Conservation (phyloP, 495 filamentous ascomycete genomes). For the Aspergillus funiculosus region DNA sequence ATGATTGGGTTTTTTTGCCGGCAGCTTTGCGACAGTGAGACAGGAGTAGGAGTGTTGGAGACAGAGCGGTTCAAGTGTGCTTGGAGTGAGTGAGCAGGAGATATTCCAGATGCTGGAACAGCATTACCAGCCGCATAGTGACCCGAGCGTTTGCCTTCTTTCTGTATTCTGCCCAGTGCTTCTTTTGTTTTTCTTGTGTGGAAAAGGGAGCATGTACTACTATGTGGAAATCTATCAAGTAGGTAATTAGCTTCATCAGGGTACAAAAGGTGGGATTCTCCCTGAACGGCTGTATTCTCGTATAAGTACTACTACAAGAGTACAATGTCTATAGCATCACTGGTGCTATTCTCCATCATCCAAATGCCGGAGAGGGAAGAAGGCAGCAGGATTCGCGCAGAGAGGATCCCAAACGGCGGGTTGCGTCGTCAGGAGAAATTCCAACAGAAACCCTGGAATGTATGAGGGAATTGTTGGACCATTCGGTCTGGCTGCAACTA, state of each 20-base stretch:
- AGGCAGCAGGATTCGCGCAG: constrained; percentile 6
- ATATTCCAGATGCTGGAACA: too few relatives aligned
- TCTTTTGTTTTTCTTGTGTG: constrained; percentile 3
- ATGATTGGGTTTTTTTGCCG: constrained; percentile 1
- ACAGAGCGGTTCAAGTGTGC: not conserved
- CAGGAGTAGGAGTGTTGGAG: too few relatives aligned
- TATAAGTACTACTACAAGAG: too few relatives aligned
- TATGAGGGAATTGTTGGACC: constrained; percentile 24
- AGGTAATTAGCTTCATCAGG: too few relatives aligned
- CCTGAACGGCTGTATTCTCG: too few relatives aligned
- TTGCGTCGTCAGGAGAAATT: not conserved
- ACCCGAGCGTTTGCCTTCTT: constrained; percentile 5
- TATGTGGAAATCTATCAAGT: too few relatives aligned
- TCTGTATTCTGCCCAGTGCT: not conserved
- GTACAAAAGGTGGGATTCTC: too few relatives aligned
- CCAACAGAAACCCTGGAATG: constrained; percentile 1
- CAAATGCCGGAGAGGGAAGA: not conserved
- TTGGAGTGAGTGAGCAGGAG: not conserved
- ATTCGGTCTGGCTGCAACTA: constrained; percentile 15
- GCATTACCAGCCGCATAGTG: constrained; percentile 12
- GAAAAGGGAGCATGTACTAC: not conserved
- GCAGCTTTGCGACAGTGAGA: not conserved
- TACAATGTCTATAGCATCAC: too few relatives aligned
- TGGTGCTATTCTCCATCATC: not conserved
- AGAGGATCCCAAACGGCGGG: not conserved